Evolutionary conservation across 177 flowering plant genomes (phyloP).

Genomic region (Vitis hybrid): DNA sequence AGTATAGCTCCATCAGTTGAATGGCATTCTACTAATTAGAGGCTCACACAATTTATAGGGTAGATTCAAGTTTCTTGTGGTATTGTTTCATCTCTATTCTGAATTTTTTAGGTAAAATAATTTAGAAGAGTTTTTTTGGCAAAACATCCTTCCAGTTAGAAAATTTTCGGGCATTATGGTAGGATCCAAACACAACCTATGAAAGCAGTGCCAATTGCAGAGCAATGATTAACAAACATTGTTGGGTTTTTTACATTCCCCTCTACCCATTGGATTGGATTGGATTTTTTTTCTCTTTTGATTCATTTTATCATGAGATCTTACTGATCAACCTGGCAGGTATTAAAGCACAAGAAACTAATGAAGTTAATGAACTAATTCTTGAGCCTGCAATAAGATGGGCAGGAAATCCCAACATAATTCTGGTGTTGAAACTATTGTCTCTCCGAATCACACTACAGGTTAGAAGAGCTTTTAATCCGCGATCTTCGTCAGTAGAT

Average conservation of each 20-base stretch:
- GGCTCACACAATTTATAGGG: no score
- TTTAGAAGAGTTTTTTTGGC: no score
- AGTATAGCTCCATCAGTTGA: neutral
- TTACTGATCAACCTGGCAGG: constrained; percentile 38
- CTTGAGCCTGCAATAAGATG: constrained; percentile 74
- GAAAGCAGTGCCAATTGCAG: no score
- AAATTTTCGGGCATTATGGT: no score
- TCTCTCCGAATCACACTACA: constrained; percentile 47
- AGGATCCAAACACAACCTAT: no score
- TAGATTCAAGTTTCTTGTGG: no score
- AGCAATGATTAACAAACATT: no score
- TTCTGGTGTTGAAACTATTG: constrained; percentile 43
- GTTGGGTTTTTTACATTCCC: no score
- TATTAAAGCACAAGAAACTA: constrained; percentile 63
- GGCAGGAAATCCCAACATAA: constrained; percentile 83
- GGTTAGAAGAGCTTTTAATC: constrained; percentile 35
- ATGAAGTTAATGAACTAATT: constrained; percentile 61
- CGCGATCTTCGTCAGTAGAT: neutral
- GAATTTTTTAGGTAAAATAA: no score
- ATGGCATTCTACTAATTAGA: neutral
- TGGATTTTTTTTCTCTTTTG: neutral
- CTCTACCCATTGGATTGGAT: no score
- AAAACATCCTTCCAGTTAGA: no score
- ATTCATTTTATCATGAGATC: neutral
- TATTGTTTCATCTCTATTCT: no score